These are phyloP conservation scores for Metarhizium brunneum DNA, from an alignment of 2,329 filamentous ascomycete species.

Conservation along the genomic window DNA sequence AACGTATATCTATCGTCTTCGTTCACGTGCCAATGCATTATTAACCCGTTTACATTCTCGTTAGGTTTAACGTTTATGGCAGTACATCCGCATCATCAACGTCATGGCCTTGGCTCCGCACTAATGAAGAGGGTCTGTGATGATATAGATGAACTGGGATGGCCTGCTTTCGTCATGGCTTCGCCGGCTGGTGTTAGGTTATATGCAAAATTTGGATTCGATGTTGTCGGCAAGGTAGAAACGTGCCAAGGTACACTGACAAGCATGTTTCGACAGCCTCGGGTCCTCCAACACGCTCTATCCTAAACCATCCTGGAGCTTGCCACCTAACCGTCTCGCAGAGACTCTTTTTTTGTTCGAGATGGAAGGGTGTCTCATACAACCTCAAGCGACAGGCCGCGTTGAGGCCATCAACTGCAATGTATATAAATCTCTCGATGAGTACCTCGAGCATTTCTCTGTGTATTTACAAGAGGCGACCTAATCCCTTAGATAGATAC, in stretches of 20 bases:
- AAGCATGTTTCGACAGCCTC: background rate
- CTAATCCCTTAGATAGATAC: too few relatives aligned
- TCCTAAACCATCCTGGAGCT: too few relatives aligned
- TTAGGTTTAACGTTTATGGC: constrained; percentile 1
- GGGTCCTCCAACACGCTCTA: background rate
- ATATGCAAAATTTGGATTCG: constrained; percentile 2
- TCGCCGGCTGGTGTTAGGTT: constrained; percentile 3
- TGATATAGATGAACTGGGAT: background rate
- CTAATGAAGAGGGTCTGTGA: background rate
- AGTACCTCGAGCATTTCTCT: too few relatives aligned
- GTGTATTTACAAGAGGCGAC: too few relatives aligned
- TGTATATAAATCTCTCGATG: too few relatives aligned
- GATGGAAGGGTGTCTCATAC: too few relatives aligned
- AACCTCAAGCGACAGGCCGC: too few relatives aligned
- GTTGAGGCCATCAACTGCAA: too few relatives aligned
- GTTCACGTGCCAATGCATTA: background rate
- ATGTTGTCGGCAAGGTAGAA: background rate
- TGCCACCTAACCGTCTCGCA: too few relatives aligned
- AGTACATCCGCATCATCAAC: background rate
- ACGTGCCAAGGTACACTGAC: background rate
- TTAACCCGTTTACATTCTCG: background rate
- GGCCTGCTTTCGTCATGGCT: constrained; percentile 2
- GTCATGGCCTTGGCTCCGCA: constrained; percentile 1
- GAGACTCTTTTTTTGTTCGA: too few relatives aligned
- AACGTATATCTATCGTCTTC: background rate